A percentile compares a stretch with the other conserved stretches of the same genome.
These are phyloP conservation scores for Colletotrichum trifolii DNA, from an alignment of 2,329 filamentous ascomycete species.

Conservation along the genomic window DNA sequence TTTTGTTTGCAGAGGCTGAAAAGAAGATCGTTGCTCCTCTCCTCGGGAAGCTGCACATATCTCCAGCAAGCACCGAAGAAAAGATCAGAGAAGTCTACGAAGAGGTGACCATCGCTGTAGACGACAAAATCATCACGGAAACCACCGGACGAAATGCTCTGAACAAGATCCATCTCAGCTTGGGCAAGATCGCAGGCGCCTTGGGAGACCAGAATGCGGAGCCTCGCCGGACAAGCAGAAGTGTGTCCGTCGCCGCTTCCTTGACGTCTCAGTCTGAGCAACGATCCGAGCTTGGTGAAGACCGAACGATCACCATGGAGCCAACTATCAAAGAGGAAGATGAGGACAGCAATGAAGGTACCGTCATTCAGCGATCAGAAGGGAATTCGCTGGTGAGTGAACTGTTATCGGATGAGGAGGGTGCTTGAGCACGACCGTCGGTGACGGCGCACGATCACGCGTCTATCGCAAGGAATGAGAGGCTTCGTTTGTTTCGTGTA, in stretches of 20 bases:
- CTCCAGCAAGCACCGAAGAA: slow-evolving; percentile 70
- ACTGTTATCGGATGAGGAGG: slow-evolving; percentile 54
- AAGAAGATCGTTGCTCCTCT: slow-evolving; percentile 83
- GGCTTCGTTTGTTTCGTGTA: slow-evolving; percentile 12
- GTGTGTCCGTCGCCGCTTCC: slow-evolving; percentile 52
- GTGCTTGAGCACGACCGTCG: slow-evolving; percentile 31
- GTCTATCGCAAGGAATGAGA: slow-evolving; percentile 5
- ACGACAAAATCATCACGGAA: slow-evolving; percentile 69
- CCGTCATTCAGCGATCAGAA: slow-evolving; percentile 40
- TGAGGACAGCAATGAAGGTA: slow-evolving; percentile 42
- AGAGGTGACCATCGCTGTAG: slow-evolving; percentile 70
- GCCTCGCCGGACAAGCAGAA: slow-evolving; percentile 56
- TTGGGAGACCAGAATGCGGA: slow-evolving; percentile 58
- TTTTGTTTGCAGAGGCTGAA: slow-evolving; percentile 74
- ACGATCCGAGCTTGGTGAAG: slow-evolving; percentile 45
- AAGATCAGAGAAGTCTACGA: slow-evolving; percentile 69
- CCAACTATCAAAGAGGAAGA: slow-evolving; percentile 61
- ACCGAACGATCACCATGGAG: slow-evolving; percentile 54
- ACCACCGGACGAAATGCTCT: slow-evolving; percentile 72
- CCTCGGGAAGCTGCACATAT: slow-evolving; percentile 84
- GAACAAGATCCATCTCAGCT: slow-evolving; percentile 74
- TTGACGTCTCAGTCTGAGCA: slow-evolving; percentile 32
- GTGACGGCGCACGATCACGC: slow-evolving; percentile 13
- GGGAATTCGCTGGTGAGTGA: slow-evolving; percentile 53
- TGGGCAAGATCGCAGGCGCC: slow-evolving; percentile 75